Evolutionary conservation across 2,329 filamentous ascomycete genomes (phyloP).

Genomic region (Zymoseptoria brevis): DNA sequence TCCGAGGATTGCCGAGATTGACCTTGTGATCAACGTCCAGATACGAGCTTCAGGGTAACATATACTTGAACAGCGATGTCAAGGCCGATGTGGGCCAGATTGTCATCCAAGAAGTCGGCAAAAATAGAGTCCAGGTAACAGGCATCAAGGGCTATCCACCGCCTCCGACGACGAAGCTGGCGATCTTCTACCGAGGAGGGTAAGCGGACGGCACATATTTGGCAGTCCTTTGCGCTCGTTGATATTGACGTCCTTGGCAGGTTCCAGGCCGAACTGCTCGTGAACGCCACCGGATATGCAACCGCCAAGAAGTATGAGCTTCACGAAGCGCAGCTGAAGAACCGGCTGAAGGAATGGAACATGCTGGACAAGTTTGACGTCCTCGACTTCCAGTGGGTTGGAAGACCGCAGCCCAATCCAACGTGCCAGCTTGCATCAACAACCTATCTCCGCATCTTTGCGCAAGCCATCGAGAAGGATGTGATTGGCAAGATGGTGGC

Average conservation of each 20-base stretch:
- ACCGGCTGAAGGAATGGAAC: constrained; percentile 25
- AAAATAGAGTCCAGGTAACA: constrained; percentile 42
- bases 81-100: constrained; percentile 44
- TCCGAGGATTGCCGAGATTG: neutral
- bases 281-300: constrained; percentile 38
- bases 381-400: constrained; percentile 24
- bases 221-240: neutral
- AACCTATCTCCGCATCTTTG: constrained; percentile 35
- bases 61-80: constrained; percentile 51
- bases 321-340: constrained; percentile 37
- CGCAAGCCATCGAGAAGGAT: constrained; percentile 20
- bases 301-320: constrained; percentile 39
- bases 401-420: constrained; percentile 28
- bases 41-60: constrained; percentile 47
- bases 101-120: constrained; percentile 42
- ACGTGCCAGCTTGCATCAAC: constrained; percentile 36
- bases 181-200: constrained; percentile 38
- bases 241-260: neutral
- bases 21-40: neutral
- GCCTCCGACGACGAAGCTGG: constrained; percentile 44
- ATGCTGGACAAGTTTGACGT: constrained; percentile 20
- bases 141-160: constrained; percentile 39
- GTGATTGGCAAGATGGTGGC: constrained; percentile 16
- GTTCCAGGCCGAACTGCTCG: constrained; percentile 37
- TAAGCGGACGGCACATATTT: neutral